A percentile compares a stretch with the other conserved stretches of the same genome.
These are phyloP conservation scores for Pseudomicrostroma phylloplanum DNA, from an alignment of 1,284 basidiomycete species.

Conservation along the genomic window DNA sequence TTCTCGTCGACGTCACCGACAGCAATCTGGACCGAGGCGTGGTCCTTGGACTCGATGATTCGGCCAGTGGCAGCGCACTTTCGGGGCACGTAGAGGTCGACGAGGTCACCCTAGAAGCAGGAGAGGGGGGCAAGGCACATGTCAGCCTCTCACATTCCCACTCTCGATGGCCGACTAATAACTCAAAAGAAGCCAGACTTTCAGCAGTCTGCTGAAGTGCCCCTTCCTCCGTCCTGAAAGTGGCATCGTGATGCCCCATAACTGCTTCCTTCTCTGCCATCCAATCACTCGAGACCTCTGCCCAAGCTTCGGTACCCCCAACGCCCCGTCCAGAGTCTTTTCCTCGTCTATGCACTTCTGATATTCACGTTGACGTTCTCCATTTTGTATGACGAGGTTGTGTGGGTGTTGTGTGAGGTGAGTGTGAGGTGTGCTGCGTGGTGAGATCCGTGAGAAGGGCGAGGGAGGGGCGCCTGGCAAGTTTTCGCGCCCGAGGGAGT, in stretches of 20 bases:
- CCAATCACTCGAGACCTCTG: neutral
- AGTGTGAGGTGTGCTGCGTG: neutral
- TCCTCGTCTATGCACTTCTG: neutral
- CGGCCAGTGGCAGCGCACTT: conserved; percentile 79
- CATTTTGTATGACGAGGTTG: conserved; percentile 8
- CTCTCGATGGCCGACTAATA: neutral
- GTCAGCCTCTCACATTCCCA: neutral
- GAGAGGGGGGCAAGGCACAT: neutral
- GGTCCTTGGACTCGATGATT: conserved; percentile 96
- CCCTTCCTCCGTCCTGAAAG: neutral
- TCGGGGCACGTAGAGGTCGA: conserved; percentile 99
- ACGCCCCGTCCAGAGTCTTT: neutral
- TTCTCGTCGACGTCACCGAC: conserved; percentile 90
- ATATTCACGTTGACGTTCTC: conserved; percentile 19
- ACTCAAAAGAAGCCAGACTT: neutral
- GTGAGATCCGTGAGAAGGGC: neutral
- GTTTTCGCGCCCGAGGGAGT: conserved; percentile 15
- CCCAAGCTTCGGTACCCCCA: neutral
- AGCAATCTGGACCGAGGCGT: conserved; percentile 94
- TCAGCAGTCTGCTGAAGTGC: neutral
- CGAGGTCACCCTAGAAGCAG: conserved; percentile 77
- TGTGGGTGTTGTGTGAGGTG: too few species aligned
- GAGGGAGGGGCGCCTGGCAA: neutral
- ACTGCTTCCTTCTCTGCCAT: neutral
- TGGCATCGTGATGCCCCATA: neutral